A percentile compares a stretch with the other conserved stretches of the same genome.
Conservation (phyloP, 176 grass and related monocot species). For the Phyllostachys edulis region DNA sequence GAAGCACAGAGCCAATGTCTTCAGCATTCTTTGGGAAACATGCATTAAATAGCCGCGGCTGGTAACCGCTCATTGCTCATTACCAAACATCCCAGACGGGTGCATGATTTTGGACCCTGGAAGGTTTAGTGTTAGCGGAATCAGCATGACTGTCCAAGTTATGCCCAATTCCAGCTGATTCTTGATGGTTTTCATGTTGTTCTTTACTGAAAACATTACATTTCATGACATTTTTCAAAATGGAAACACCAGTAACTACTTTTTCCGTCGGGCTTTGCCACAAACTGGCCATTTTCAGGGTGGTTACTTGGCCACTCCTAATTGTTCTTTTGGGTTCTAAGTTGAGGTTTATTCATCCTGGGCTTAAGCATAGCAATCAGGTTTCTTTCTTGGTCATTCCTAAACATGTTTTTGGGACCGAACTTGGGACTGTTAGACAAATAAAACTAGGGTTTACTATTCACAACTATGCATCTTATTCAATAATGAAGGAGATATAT, state of each 20-base stretch:
- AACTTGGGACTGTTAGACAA: no score
- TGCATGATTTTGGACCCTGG: neutral
- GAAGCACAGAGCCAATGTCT: neutral
- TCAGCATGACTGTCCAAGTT: neutral
- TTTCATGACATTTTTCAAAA: neutral
- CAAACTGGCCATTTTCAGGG: neutral
- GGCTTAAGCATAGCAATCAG: neutral
- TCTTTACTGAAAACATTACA: neutral
- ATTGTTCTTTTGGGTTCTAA: neutral
- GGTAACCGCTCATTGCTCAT: neutral
- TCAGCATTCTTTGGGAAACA: neutral
- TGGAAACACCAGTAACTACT: neutral
- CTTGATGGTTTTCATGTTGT: neutral
- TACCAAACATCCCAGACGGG: neutral
- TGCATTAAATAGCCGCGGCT: neutral
- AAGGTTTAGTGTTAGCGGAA: neutral
- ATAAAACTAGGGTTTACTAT: no score
- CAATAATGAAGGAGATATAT: no score
- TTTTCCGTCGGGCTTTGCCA: neutral
- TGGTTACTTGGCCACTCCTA: neutral
- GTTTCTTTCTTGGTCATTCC: neutral
- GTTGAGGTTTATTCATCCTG: neutral
- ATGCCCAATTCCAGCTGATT: neutral
- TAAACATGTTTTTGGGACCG: neutral
- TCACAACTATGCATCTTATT: no score